Evolutionary conservation across 2,329 filamentous ascomycete species (phyloP).

Genomic region (Neurospora crassa): DNA sequence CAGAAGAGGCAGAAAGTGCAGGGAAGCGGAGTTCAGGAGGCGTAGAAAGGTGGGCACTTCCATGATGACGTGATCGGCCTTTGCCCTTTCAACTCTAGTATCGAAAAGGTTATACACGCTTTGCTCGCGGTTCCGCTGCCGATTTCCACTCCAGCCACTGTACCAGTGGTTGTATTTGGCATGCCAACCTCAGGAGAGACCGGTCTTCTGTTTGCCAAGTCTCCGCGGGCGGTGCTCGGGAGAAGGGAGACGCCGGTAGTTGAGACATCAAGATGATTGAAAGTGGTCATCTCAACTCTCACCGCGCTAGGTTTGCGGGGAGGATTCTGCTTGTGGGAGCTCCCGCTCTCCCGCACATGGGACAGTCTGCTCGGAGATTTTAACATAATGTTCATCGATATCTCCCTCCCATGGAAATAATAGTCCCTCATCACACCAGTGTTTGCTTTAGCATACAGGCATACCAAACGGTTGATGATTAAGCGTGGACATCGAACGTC

Average conservation of each 20-base stretch:
- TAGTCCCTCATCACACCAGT: background rate
- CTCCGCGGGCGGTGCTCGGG: background rate
- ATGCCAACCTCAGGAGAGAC: background rate
- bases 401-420: background rate
- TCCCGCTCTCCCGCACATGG: background rate
- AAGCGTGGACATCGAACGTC: background rate
- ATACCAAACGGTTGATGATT: background rate
- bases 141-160: constrained; percentile 3
- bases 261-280: background rate
- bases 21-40: constrained; percentile 10
- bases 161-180: background rate
- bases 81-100: constrained; percentile 16
- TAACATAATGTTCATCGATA: background rate
- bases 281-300: background rate
- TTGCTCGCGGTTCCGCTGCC: background rate
- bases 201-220: background rate
- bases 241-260: background rate
- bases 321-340: background rate
- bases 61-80: constrained; percentile 16
- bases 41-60: constrained; percentile 11
- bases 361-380: background rate
- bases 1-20: constrained; percentile 1
- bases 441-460: background rate
- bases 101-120: background rate
- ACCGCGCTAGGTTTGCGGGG: background rate